These are phyloP conservation scores for Aspergillus sp. DNA, from an alignment of 2,329 filamentous ascomycete species.

Conservation along the genomic window DNA sequence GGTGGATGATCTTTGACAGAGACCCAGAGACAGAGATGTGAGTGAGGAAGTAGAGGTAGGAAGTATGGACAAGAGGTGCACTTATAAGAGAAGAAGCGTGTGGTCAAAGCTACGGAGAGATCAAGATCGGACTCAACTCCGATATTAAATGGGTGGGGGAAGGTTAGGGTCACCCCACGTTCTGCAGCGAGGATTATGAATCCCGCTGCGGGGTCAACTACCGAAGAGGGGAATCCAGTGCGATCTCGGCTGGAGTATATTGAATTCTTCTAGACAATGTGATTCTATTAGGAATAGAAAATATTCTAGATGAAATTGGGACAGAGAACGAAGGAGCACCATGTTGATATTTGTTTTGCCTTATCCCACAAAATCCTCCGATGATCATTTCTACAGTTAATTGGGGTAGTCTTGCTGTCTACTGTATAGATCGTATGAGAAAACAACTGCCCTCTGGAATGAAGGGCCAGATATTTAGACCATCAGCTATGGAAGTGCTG, in stretches of 20 bases:
- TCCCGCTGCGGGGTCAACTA: slow-evolving; percentile 13
- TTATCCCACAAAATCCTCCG: too few relatives aligned
- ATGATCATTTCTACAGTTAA: too few relatives aligned
- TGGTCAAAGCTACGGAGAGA: not conserved
- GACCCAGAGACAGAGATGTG: too few relatives aligned
- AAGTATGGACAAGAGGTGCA: not conserved
- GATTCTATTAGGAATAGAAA: too few relatives aligned
- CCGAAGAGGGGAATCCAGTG: not conserved
- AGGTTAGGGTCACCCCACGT: not conserved
- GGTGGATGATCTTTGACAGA: not conserved
- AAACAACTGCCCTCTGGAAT: too few relatives aligned
- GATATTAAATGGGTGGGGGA: not conserved
- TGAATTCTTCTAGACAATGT: not conserved
- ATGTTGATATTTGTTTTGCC: too few relatives aligned
- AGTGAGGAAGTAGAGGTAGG: not conserved
- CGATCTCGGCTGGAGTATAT: not conserved
- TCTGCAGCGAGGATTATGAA: not conserved
- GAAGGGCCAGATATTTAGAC: too few relatives aligned
- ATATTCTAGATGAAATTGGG: too few relatives aligned
- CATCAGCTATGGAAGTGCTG: too few relatives aligned
- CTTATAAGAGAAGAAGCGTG: not conserved
- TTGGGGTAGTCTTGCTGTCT: too few relatives aligned
- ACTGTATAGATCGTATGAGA: too few relatives aligned
- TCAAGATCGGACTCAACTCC: slow-evolving; percentile 1
- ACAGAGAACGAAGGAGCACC: too few relatives aligned